Evolutionary conservation across 2,329 filamentous ascomycete genomes (phyloP), one percentile per base, ranked within the genome.

Genomic region (Paraconiothyrium brasiliense): DNA sequence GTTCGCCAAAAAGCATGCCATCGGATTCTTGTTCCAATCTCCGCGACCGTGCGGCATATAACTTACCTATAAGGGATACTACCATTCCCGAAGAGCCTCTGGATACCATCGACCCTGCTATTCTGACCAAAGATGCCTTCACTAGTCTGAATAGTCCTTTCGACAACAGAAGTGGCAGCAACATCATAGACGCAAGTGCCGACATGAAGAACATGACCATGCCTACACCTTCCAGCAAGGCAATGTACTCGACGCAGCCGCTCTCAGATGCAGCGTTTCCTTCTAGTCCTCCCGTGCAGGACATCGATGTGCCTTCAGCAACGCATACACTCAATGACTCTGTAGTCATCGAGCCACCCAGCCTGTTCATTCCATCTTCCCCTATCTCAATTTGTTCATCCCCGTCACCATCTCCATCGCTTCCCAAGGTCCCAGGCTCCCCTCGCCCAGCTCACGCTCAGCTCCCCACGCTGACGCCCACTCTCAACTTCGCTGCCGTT

Each of bases 1-100:
- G 75, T 57, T 81, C 79, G 8, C 79, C 79, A 1, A 80, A 80
- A 61, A 76, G 74, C 0, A 60, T 72, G 11, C 71, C 65, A 13
- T 62, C 69, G 1, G 66, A 67, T 11, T 61, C 62, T 16, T 68
- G 71, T 30, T 37, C 55, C 41, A 14, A 22, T 32, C n/a, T 41
- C 11, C 57, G 57, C n/a, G 57, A 63, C 39, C 56, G 22, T 41
- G 63, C 58, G 44, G 64, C 66, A 2, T 69, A 63, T 32, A 65
- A 61, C 51, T 30, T 75, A 5, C 72, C 72, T 3, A 71, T 73
- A 32, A 73, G 76, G 44, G 70, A 76, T 7, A 76, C 73, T 16
- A 61, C 66, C 0, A 77, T 79, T 49, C 65, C 64, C 20, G 71
- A 74, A 57, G 68, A 68, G 37, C 49, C 57, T 1, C 27, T 63